These are phyloP conservation scores for Leptomonas seymouri DNA, from an alignment of 208 protist genomes.

Conservation along the genomic window DNA sequence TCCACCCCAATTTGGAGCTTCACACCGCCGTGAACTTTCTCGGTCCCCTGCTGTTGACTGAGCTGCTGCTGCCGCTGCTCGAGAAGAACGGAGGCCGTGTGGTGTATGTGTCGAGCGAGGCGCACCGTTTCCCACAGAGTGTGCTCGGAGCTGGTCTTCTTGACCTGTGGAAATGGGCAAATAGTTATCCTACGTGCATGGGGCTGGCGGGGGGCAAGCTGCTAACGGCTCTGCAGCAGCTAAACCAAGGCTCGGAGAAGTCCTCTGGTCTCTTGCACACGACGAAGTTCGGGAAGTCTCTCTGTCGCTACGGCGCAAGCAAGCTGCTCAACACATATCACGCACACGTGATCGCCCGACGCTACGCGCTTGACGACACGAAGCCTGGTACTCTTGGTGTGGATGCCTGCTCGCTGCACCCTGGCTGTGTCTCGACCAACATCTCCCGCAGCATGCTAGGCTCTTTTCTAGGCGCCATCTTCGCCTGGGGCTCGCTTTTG, in stretches of 20 bases:
- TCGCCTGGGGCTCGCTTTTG: constrained; percentile 15
- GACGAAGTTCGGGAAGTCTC: constrained; percentile 29
- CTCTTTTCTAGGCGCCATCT: constrained; percentile 27
- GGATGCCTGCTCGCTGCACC: constrained; percentile 79
- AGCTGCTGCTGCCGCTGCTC: constrained; percentile 76
- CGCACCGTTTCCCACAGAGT: constrained; percentile 72
- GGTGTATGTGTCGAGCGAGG: constrained; percentile 81
- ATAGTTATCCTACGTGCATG: constrained; percentile 11
- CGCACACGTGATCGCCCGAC: constrained; percentile 73
- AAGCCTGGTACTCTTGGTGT: constrained; percentile 35
- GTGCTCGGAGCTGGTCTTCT: constrained; percentile 39
- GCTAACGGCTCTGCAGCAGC: constrained; percentile 51
- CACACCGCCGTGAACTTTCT: constrained; percentile 90
- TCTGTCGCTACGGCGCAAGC: constrained; percentile 83
- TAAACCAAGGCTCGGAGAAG: constrained; percentile 59
- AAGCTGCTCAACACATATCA: constrained; percentile 90
- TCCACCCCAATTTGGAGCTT: constrained; percentile 60
- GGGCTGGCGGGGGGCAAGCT: constrained; percentile 46
- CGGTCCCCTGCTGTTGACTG: constrained; percentile 82
- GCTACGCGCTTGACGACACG: constrained; percentile 31
- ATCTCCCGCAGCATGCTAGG: constrained; percentile 63
- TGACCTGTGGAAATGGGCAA: constrained; percentile 14
- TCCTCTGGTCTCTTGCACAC: constrained; percentile 46
- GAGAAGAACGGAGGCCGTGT: constrained; percentile 74
- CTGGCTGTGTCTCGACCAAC: constrained; percentile 76